Base-by-base conservation (phyloP, 1,139 yeast genomes). In the Kodamaea plutei region DNA sequence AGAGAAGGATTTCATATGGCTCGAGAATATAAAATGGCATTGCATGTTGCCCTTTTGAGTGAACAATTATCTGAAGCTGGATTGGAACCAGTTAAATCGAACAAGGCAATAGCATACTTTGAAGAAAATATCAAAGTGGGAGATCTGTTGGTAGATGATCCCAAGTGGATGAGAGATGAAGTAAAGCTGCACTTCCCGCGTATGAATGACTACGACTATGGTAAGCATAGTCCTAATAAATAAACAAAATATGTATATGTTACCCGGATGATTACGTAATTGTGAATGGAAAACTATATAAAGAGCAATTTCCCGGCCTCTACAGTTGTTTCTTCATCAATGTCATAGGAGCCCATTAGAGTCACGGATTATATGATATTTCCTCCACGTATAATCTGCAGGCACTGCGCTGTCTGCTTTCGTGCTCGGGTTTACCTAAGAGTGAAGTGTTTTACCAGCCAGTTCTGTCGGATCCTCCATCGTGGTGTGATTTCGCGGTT, bases 351-450 rank as follows among this genome's bases (percentile, higher is more conserved):
- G 81, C 91, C 93, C 93, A 74, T 75, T 73, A 83, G 93, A 83
- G 93, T 83, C 91, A 82, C 93, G 87, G 79, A 58, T 60, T 70
- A 60, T 61, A 58, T 66, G 72, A 28, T 7, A 21, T 47, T 54
- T 52, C 65, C 54, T 64, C 74, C 52, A 66, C 76, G 64, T 66
- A 63, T 63, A 66, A 52, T 60, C 74, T 60, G 51, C 57, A 48
- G 42, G 55, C 64, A 56, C 67, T 54, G 32, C 61, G 67, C 38
- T 63, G 70, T 58, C 56, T 56, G 33, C 45, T 64, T 73, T 74
- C 84, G 93, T 83, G 93, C 93, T 83, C 88, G 91, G 91, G 91
- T 82, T 61, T 66, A 84, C 83, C 91, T 81, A 72, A 83, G 87
- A 83, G 59, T 53, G 72, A 63, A 40, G 52, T 69, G 73, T 75